Evolutionary conservation across 2,329 filamentous ascomycete species (phyloP), one percentile per base, ranked within the genome.

Genomic region (Leptographium wingfieldii): DNA sequence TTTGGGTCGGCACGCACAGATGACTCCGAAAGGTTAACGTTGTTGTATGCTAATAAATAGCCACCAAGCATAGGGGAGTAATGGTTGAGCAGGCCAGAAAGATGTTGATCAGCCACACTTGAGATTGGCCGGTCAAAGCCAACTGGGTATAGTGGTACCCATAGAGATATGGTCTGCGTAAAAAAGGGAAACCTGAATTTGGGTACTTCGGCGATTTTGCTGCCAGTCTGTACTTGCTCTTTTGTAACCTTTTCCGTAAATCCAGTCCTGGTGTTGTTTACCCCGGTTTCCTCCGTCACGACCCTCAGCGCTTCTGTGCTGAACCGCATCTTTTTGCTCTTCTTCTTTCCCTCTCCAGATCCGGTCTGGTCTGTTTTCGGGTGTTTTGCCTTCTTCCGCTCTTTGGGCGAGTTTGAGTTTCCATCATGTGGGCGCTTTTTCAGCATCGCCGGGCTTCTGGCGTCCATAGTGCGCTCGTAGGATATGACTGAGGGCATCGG

Each of bases 141-240:
- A 48, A 82, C 76, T 12, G 89, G 88, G 63, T 84, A 87, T 63
- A 94, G 77, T 1, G 87, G 82, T 64, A 92, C 80, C 73, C 89
- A 92, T 66, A 96, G 81, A 1, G 92, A 92, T 51, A 90, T 82
- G 27, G 87, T 90, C 68, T 92, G 86, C 33, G 84, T 82, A 70
- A 85, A 84, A 73, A 95, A 92, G 19, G 92, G 88, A 53, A 87
- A 88, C 64, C 72, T 74, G 56, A 72, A 69, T 56, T 72, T 64
- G 29, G 74, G 73, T 3, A n/a, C 43, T 46, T 46, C 19, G 43
- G 16, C 6, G 7, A 19, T 46, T 10, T 5, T 3, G 66, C 56
- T 57, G 74, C 70, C 25, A 14, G 33, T 12, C 16, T 46, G 29
- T 16, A 3, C 2, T 14, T n/a, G 25, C 10, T 33, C 56, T 48